phyloP scores from a whole-genome alignment of 495 filamentous ascomycete species.

The Penicillium roqueforti region DNA sequence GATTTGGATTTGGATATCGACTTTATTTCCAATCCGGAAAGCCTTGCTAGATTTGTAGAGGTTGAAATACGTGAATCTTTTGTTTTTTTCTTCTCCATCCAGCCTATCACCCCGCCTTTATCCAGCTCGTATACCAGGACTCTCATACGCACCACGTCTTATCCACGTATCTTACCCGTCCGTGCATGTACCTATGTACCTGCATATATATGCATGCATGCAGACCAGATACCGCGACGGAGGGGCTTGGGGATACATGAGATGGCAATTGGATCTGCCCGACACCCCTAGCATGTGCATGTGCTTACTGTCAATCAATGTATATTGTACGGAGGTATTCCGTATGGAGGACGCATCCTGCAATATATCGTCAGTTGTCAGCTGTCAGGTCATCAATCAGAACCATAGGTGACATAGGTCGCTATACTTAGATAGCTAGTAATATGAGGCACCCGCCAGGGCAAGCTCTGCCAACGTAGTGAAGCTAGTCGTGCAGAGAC shows the following conservation, averaged over 20 bases:
- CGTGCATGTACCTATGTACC: constrained; percentile 27
- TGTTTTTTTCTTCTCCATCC: not conserved
- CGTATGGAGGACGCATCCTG: too few species aligned
- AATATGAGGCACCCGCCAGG: not conserved
- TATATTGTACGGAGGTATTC: not conserved
- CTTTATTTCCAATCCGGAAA: not conserved
- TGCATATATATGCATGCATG: constrained; percentile 26
- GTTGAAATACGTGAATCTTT: not conserved
- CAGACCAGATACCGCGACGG: constrained; percentile 1
- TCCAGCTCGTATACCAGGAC: not conserved
- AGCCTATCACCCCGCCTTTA: not conserved
- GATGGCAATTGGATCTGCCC: not conserved
- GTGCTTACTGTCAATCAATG: not conserved
- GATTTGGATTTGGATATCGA: not conserved
- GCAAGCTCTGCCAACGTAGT: not conserved
- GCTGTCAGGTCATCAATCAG: not conserved
- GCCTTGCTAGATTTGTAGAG: not conserved
- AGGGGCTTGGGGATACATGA: not conserved
- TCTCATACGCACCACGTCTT: not conserved
- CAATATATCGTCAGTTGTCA: not conserved
- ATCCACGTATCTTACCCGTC: constrained; percentile 5
- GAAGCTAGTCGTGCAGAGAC: not conserved
- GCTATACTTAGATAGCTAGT: not conserved
- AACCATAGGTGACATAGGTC: not conserved
- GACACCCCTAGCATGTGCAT: not conserved